phyloP scores from a whole-genome alignment of 306 rosid genomes.

The Begonia masoniana region DNA sequence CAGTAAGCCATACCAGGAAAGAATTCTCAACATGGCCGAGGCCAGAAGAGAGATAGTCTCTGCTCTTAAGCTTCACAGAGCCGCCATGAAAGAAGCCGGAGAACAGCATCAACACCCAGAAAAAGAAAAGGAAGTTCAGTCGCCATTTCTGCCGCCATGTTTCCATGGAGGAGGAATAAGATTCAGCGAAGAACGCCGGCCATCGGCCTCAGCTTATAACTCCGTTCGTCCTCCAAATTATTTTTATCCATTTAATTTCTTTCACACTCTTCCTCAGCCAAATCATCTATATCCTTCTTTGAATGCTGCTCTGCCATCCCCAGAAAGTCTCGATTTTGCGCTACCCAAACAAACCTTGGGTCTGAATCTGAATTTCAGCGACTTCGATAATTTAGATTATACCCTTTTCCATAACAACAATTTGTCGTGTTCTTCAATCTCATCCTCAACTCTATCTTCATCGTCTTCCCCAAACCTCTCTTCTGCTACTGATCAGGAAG shows the following conservation, averaged over 20 bases:
- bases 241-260: constrained; percentile 14
- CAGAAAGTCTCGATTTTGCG: constrained; percentile 35
- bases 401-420: constrained; percentile 22
- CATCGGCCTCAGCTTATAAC: constrained; percentile 27
- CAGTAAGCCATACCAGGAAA: constrained; percentile 60
- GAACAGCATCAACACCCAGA: constrained; percentile 34
- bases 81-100: constrained; percentile 66
- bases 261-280: constrained; percentile 18
- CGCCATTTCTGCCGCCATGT: constrained; percentile 12
- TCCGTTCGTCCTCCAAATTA: constrained; percentile 15
- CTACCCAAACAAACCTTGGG: constrained; percentile 75
- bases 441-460: constrained; percentile 33
- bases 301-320: constrained; percentile 21
- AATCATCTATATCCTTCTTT: background rate
- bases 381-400: constrained; percentile 43
- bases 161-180: constrained; percentile 31
- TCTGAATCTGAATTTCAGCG: constrained; percentile 64
- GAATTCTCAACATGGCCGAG: constrained; percentile 81
- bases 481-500: constrained; percentile 27
- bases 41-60: constrained; percentile 84
- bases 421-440: constrained; percentile 16
- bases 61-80: constrained; percentile 86
- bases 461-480: constrained; percentile 29
- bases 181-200: constrained; percentile 19
- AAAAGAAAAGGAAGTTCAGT: constrained; percentile 14